Base-by-base conservation (phyloP, 768 basidiomycete genomes). In the Boletus vinaceobasis region DNA sequence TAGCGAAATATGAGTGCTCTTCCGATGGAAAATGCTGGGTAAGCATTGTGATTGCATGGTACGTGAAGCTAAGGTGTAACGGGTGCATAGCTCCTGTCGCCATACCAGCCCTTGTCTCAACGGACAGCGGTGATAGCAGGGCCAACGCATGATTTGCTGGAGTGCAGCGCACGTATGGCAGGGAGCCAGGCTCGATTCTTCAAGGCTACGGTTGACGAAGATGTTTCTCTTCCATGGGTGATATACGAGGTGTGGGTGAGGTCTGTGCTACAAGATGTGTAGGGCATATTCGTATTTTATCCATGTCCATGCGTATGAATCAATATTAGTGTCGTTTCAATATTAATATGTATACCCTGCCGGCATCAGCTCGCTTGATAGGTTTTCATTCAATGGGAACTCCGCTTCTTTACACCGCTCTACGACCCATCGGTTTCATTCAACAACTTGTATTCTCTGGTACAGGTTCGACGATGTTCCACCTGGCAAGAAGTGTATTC, bases 231-330 rank as follows among this genome's bases (percentile, higher is more conserved):
- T 44, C 61, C 62, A 9, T 79, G 77, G 75, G 58, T 58, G 48
- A 57, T 80, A 49, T 67, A 71, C 47, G 79, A 75, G 56, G 64
- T 77, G 15, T 79, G 77, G 78, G 53, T 74, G 48, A 64, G 74
- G 50, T 65, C 53, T 26, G 23, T 60, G 50, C 43, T 56, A 47
- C 47, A 48, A 42, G 39, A 21, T 50, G 33, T 23, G 32, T 64
- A 57, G 59, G 45, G 3, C 23, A 23, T 21, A 15, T 33, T 33
- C 14, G 33, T 23, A 4, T 23, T 23, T 23, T 23, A 23, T 23
- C 23, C 23, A 23, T 23, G 14, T 33, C 32, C 10, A 13, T 38
- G 37, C 17, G 37, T n/a, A 38, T 17, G 9, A n/a, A 39, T 7
- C 29, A 29, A 29, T 29, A 19, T 21, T 8, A 8, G 19, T 39